These are phyloP conservation scores for Lasiodiplodia sp. DNA, from an alignment of 2,329 filamentous ascomycete genomes.

Conservation along the genomic window DNA sequence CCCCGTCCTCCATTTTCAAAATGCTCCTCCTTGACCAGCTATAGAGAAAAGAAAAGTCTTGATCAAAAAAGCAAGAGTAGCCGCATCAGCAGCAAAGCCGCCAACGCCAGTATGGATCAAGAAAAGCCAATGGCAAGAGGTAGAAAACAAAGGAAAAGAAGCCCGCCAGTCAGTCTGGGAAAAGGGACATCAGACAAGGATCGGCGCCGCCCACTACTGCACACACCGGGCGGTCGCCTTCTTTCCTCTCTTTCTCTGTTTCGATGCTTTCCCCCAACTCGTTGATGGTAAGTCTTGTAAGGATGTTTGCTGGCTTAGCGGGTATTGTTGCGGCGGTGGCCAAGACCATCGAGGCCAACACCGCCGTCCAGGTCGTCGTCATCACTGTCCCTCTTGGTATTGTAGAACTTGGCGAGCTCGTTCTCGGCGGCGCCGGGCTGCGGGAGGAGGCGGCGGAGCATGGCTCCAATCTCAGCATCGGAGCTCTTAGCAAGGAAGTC, in stretches of 20 bases:
- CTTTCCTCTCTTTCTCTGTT: not conserved
- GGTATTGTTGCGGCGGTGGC: not conserved
- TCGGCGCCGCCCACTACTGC: not conserved
- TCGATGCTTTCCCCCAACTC: not conserved
- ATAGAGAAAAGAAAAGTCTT: not conserved
- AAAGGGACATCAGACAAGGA: not conserved
- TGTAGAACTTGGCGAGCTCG: not conserved
- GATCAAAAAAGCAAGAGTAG: too few relatives aligned
- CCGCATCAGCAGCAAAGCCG: constrained; percentile 1
- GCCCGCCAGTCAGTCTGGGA: not conserved
- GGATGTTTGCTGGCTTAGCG: not conserved
- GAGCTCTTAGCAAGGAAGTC: not conserved
- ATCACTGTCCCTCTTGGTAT: not conserved
- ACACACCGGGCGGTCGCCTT: not conserved
- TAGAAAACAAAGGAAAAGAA: not conserved
- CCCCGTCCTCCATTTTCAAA: not conserved
- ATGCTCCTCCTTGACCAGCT: not conserved
- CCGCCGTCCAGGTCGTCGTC: not conserved
- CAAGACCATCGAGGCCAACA: not conserved
- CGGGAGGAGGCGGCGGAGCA: not conserved
- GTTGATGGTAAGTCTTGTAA: not conserved
- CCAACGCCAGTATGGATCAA: not conserved
- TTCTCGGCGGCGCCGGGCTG: not conserved
- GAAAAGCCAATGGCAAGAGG: not conserved
- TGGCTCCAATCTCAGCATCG: not conserved